Evolutionary conservation across 1,284 basidiomycete species (phyloP), one percentile per base, ranked within the genome.

Genomic region (Trametes versicolor): DNA sequence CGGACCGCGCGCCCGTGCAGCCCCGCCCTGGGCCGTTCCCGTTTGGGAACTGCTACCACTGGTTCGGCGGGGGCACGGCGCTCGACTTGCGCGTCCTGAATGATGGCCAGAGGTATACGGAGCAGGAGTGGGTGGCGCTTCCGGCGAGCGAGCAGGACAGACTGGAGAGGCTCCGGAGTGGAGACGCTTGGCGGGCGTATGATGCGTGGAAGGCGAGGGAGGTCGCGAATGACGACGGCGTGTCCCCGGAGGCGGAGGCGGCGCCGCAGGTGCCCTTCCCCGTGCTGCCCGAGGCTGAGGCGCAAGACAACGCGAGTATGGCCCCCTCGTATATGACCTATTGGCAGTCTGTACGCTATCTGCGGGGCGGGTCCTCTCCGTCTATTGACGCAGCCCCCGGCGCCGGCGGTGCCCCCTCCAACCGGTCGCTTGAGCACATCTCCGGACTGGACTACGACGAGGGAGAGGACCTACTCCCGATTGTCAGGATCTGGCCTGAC

Each of bases 31-130:
- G 29, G 4, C n/a, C 47, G 19, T 68, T 68, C 17, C 63, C 66
- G 36, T 54, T 64, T 57, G 21, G 32, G 4, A 65, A 68, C 50
- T 65, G 63, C 39, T 59, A 52, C 49, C 63, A 68, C 45, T 68
- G 66, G 66, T 29, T 63, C 25, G 37, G 50, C 2, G 1, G 21
- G 13, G 58, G 60, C 45, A 29, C 48, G 32, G 32, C 36, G 32
- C 37, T 58, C 13, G 51, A 64, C 6, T n/a, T 67, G 12, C 64
- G 64, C 43, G 29, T 62, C n/a, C 25, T 34, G 39, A 43, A 57
- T 39, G 27, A 51, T 13, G 57, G 52, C 2, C 50, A 27, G 10
- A 27, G 34, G 23, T 48, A 34, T 39, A 2, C 45, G 8, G 36
- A 19, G 23, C 19, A 34, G 13, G 48, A 25, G 21, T 10, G 15